These are phyloP conservation scores for Candida pini DNA, from an alignment of 805 yeast genomes.

Conservation along the genomic window DNA sequence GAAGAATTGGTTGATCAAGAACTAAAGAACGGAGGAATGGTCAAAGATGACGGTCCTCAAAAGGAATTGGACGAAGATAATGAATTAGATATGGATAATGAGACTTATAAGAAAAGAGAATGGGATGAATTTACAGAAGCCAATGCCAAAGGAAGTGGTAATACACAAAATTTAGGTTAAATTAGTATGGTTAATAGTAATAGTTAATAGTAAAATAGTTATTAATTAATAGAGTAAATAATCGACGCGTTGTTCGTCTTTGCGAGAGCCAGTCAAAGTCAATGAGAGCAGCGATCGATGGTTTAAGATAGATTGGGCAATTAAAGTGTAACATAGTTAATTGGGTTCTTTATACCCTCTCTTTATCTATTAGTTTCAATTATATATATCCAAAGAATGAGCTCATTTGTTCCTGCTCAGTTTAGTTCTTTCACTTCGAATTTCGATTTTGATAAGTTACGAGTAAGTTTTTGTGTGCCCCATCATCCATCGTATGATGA, in stretches of 20 bases:
- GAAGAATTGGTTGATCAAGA: constrained; percentile 90
- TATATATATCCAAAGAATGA: too few species aligned
- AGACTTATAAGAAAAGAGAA: constrained; percentile 69
- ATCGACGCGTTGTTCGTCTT: too few species aligned
- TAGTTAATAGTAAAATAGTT: background rate
- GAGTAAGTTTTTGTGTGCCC: constrained; percentile 17
- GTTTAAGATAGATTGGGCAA: too few species aligned
- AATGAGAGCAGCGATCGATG: too few species aligned
- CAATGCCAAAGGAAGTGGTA: constrained; percentile 86
- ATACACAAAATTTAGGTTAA: constrained; percentile 62
- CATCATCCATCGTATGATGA: background rate
- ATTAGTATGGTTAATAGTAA: background rate
- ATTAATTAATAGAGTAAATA: too few species aligned
- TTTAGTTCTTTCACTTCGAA: constrained; percentile 28
- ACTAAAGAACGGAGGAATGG: constrained; percentile 76
- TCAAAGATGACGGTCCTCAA: constrained; percentile 37
- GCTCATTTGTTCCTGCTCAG: constrained; percentile 33
- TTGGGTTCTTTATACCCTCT: too few species aligned
- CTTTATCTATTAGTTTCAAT: too few species aligned
- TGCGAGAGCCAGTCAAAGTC: too few species aligned
- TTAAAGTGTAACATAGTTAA: too few species aligned
- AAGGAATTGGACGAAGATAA: constrained; percentile 59
- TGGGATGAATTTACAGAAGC: constrained; percentile 95
- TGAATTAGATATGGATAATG: constrained; percentile 49
- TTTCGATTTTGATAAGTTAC: constrained; percentile 28